Evolutionary conservation across 2,329 filamentous ascomycete genomes (phyloP).

Genomic region (Penicillium sp.): DNA sequence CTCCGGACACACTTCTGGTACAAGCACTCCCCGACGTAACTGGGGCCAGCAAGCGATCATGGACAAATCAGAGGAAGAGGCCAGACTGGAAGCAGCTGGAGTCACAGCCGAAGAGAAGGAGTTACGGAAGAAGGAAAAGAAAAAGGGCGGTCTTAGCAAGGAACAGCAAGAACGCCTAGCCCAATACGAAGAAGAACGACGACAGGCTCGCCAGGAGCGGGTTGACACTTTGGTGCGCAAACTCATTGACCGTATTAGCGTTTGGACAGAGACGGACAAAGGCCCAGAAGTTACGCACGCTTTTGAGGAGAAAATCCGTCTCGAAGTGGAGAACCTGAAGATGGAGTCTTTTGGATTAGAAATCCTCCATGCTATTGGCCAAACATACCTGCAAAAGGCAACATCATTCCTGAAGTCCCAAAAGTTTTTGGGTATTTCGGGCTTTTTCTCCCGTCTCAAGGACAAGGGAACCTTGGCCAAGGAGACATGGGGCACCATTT

Average conservation of each 20-base stretch:
- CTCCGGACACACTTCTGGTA: constrained; percentile 38
- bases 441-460: constrained; percentile 89
- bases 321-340: constrained; percentile 96
- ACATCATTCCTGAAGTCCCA: constrained; percentile 87
- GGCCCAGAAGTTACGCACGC: constrained; percentile 75
- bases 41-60: constrained; percentile 82
- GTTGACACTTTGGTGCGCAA: constrained; percentile 81
- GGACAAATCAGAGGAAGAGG: constrained; percentile 79
- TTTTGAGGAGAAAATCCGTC: constrained; percentile 88
- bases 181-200: constrained; percentile 82
- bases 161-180: constrained; percentile 90
- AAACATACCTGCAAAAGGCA: constrained; percentile 84
- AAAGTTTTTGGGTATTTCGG: constrained; percentile 92
- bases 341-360: constrained; percentile 98
- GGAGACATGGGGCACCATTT: constrained; percentile 98
- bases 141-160: constrained; percentile 79
- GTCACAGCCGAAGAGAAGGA: constrained; percentile 71
- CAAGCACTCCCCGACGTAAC: constrained; percentile 48
- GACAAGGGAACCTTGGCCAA: constrained; percentile 97
- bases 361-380: constrained; percentile 89
- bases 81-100: constrained; percentile 60
- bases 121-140: constrained; percentile 77
- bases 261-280: constrained; percentile 98
- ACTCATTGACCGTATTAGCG: constrained; percentile 79
- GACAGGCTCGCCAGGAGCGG: constrained; percentile 79